Evolutionary conservation across 768 basidiomycete species (phyloP).

Genomic region (Leccinum barrowsii): DNA sequence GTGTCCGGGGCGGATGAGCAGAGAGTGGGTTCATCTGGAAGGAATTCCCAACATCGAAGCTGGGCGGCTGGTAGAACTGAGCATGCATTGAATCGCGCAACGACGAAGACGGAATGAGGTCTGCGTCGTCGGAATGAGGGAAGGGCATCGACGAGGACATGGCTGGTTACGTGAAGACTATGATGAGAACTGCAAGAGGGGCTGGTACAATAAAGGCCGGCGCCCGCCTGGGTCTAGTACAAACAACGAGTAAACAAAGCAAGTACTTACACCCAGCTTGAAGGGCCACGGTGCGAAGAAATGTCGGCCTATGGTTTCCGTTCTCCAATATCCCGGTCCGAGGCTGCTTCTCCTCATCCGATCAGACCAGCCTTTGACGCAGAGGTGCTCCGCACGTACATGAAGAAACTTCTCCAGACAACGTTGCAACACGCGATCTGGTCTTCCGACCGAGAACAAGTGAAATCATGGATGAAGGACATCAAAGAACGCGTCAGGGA

Average conservation of each 20-base stretch:
- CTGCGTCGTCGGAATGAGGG: constrained; percentile 41
- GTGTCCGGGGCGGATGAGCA: constrained; percentile 74
- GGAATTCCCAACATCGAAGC: constrained; percentile 55
- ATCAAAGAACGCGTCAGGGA: constrained; percentile 83
- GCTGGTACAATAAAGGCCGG: not conserved
- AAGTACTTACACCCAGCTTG: not conserved
- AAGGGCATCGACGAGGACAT: constrained; percentile 69
- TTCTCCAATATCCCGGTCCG: constrained; percentile 59
- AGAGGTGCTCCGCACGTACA: constrained; percentile 71
- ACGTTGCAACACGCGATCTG: constrained; percentile 64
- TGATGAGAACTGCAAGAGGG: not conserved
- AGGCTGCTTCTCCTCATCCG: constrained; percentile 46
- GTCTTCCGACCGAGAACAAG: constrained; percentile 67
- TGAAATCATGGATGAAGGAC: constrained; percentile 77
- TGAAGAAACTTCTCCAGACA: constrained; percentile 74
- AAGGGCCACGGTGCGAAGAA: not conserved
- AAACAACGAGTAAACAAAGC: constrained; percentile 29
- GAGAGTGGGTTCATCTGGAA: constrained; percentile 85
- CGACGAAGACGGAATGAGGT: constrained; percentile 39
- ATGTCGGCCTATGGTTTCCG: constrained; percentile 44
- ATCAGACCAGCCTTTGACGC: constrained; percentile 62
- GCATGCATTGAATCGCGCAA: constrained; percentile 37
- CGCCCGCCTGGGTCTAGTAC: constrained; percentile 3
- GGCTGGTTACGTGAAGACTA: constrained; percentile 1
- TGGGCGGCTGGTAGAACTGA: constrained; percentile 49